These are phyloP conservation scores for Pleurotus tuber-regium DNA, from an alignment of 768 basidiomycete genomes.

Conservation along the genomic window DNA sequence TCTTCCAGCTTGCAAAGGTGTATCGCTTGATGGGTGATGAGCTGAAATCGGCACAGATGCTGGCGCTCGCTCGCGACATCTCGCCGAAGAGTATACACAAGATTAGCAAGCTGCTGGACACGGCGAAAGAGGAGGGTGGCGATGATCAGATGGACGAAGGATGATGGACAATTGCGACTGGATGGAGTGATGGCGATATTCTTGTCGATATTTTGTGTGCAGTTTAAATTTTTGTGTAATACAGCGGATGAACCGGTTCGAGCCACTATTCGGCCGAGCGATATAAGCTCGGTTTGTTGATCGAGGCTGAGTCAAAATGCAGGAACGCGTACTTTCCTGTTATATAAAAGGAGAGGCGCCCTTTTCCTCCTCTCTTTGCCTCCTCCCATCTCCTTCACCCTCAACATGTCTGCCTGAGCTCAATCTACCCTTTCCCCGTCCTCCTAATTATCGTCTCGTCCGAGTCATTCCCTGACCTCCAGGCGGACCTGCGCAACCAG, in stretches of 20 bases:
- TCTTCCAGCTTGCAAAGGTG: constrained; percentile 92
- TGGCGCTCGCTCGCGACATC: constrained; percentile 90
- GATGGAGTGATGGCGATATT: constrained; percentile 1
- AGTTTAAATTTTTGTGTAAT: neutral
- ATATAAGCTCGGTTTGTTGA: constrained; percentile 15
- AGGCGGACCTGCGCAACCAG: constrained; percentile 36
- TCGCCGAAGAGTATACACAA: constrained; percentile 88
- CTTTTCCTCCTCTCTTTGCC: constrained; percentile 18
- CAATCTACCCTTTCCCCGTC: constrained; percentile 19
- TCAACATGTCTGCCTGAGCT: constrained; percentile 44
- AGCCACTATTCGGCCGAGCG: constrained; percentile 9
- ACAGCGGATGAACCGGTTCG: constrained; percentile 7
- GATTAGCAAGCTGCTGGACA: constrained; percentile 76
- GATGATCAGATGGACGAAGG: constrained; percentile 83
- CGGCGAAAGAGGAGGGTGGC: constrained; percentile 60
- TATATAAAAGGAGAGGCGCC: constrained; percentile 23
- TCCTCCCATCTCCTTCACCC: constrained; percentile 17
- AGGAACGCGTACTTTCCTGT: constrained; percentile 13
- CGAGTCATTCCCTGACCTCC: constrained; percentile 37
- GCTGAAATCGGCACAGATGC: constrained; percentile 76
- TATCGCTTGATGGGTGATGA: constrained; percentile 82
- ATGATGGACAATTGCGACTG: constrained; percentile 30
- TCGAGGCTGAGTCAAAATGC: constrained; percentile 19
- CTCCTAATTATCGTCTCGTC: constrained; percentile 31
- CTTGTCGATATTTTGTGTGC: constrained; percentile 8